Base-by-base conservation (phyloP, 139 green algal genomes). In the Mychonastes homosphaera region DNA sequence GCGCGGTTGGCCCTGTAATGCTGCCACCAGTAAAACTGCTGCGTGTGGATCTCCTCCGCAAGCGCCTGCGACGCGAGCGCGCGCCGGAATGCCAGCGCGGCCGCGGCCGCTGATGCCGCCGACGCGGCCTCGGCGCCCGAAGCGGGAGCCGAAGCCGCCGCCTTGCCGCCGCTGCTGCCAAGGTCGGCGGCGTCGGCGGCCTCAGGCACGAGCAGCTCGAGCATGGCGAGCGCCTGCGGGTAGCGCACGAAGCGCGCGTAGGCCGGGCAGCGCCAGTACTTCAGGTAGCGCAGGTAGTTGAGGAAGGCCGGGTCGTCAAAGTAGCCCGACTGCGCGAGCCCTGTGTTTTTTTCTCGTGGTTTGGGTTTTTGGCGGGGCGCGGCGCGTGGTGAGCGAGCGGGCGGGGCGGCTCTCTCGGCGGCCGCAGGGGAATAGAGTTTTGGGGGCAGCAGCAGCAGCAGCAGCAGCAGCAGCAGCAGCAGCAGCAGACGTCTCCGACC, bases 231-330 rank as follows among this genome's bases (percentile, higher is more conserved):
- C 26, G 10, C 41, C 43, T 39, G 23, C 39, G 43, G 76, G 69
- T 30, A 91, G 76, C 83, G 69, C 26, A 96, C 65, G 48, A 84
- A 90, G 3, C 55, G 65, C 0, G 77, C 70, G 61, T 97, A 98
- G 28, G 79, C 53, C 34, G 87, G 89, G 47, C 80, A 48, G 28
- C 75, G 74, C 86, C 87, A 98, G 70, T 98, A 98, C 36, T 82
- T 62, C 35, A 98, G 71, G 65, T 98, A 97, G n/a, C 82, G 39
- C 7, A 98, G 73, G 60, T 94, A 98, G 7, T 77, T 78, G 0
- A 95, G 34, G 47, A 96, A 94, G 0, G 76, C 70, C 0, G 68
- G 60, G 54, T 96, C 81, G 0, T 94, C 79, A 40, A 97, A 81
- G 61, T 90, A 91, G 0, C 67, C 53, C 52, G 90, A 87, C 40